A percentile compares a stretch with the other conserved stretches of the same genome.
Evolutionary conservation across 176 grass and related monocot genomes (phyloP).

Genomic region (Leersia perrieri): DNA sequence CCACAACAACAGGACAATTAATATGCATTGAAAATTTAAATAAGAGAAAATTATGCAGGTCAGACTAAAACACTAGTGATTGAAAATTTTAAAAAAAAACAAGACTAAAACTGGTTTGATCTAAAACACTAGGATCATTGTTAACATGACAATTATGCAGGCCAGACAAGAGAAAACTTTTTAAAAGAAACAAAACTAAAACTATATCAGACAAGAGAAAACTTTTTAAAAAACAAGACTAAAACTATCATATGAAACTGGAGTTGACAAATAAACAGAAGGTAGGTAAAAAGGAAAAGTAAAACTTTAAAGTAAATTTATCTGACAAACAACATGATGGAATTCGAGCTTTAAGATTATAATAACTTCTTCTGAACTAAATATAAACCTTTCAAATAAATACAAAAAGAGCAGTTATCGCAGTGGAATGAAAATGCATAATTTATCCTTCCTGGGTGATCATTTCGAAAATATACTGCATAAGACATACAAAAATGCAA

Average conservation of each 20-base stretch:
- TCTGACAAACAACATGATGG: not conserved
- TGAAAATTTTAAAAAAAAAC: not conserved
- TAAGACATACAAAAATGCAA: not conserved
- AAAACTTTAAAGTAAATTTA: not conserved
- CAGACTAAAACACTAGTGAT: conserved; percentile 9
- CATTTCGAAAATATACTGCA: not conserved
- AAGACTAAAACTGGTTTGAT: too few species aligned
- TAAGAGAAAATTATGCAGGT: not conserved
- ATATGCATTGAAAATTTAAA: not conserved
- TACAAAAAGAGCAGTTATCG: not conserved
- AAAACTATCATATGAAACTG: conserved; percentile 1
- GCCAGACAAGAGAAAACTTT: too few species aligned
- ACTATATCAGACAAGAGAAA: too few species aligned
- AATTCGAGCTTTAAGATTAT: not conserved
- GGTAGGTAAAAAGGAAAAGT: not conserved
- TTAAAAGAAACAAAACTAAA: too few species aligned
- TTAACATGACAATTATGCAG: too few species aligned
- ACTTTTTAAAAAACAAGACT: not conserved
- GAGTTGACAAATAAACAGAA: not conserved
- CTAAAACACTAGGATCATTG: too few species aligned
- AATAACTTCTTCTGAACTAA: not conserved
- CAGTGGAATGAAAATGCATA: not conserved
- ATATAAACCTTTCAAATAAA: not conserved
- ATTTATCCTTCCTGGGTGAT: not conserved
- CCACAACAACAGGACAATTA: not conserved